Conservation (phyloP, 139 green algal genomes). For the Ettlia oleoabundans region DNA sequence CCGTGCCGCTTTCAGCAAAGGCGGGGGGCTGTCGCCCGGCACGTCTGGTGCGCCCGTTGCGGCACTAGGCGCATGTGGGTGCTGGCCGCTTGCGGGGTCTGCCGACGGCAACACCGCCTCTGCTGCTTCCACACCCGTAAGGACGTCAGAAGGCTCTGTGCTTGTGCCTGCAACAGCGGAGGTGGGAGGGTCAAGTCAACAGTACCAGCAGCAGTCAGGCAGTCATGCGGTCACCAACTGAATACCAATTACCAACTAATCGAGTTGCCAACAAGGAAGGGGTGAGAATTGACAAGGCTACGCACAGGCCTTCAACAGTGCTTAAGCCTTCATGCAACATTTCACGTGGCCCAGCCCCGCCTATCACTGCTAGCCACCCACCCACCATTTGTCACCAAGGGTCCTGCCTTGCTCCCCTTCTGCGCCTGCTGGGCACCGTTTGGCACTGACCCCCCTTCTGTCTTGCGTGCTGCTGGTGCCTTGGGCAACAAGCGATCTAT, state of each 20-base stretch:
- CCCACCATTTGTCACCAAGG: too few relatives aligned
- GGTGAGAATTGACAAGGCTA: too few relatives aligned
- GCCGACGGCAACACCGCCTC: slow-evolving; percentile 31
- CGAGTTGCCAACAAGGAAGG: too few relatives aligned
- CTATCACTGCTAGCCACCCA: too few relatives aligned
- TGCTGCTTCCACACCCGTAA: slow-evolving; percentile 36
- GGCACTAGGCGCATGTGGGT: slow-evolving; percentile 35
- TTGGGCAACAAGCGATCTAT: slow-evolving; percentile 12
- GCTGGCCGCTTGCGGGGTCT: slow-evolving; percentile 15
- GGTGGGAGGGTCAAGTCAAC: too few relatives aligned
- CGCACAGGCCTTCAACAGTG: too few relatives aligned
- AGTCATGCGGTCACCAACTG: too few relatives aligned
- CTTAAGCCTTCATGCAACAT: too few relatives aligned
- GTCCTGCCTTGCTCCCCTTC: too few relatives aligned
- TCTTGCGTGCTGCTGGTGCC: not conserved
- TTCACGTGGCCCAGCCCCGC: too few relatives aligned
- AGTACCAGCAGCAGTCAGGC: not conserved
- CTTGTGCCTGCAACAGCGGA: not conserved
- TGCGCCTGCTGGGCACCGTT: not conserved
- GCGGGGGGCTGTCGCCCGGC: not conserved
- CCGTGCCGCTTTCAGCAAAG: not conserved
- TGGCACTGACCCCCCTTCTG: not conserved
- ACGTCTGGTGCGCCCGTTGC: not conserved
- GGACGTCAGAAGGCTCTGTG: slow-evolving; percentile 15
- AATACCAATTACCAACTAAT: too few relatives aligned